Percentiles rank a stretch among this genome's conserved stretches.
phyloP scores from a whole-genome alignment of 208 protist genomes.

The Trypanosoma boissoni region DNA sequence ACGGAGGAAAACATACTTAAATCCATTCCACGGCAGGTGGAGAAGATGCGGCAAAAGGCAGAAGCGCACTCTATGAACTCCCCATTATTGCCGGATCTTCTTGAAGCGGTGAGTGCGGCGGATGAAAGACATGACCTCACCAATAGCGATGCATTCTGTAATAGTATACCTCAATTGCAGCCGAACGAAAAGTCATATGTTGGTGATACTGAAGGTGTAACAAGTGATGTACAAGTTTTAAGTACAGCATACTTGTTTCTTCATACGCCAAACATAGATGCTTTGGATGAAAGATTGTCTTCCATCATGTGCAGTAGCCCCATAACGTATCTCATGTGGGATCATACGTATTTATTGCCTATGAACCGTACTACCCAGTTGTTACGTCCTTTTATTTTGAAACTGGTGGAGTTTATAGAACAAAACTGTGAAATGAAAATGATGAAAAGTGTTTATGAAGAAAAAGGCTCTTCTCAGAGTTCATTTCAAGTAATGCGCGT shows the following conservation, averaged over 20 bases:
- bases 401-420: no score
- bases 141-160: no score
- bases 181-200: not conserved
- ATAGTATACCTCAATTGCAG: no score
- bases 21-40: conserved; percentile 1
- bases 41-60: conserved; percentile 2
- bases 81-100: conserved; percentile 1
- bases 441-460: not conserved
- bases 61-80: not conserved
- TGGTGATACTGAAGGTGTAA: not conserved
- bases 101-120: not conserved
- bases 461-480: not conserved
- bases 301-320: not conserved
- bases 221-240: conserved; percentile 17
- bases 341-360: no score
- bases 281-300: not conserved
- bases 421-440: no score
- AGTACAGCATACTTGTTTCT: not conserved
- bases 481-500: not conserved
- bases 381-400: no score
- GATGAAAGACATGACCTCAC: not conserved
- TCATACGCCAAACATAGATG: not conserved
- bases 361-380: no score
- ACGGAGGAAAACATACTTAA: not conserved
- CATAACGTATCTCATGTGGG: conserved; percentile 10